Percentiles rank a stretch among this genome's conserved stretches.
These are phyloP conservation scores for Globisporangium barbulae DNA, from an alignment of 352 stramenopile genomes.

Conservation along the genomic window DNA sequence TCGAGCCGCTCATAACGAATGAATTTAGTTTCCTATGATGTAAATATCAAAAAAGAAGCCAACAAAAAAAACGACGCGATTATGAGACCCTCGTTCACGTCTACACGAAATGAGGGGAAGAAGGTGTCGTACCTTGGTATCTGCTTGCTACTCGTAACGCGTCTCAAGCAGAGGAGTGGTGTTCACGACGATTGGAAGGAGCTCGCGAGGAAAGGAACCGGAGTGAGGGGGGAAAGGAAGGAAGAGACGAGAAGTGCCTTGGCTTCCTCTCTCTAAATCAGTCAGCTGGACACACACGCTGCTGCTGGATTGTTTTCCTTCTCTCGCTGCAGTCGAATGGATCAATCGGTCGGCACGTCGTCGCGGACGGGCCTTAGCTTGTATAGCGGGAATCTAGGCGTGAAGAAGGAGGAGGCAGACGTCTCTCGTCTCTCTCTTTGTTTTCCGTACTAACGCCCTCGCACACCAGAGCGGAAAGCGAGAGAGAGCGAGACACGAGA, in stretches of 20 bases:
- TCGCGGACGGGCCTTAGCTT: neutral
- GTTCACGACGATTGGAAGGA: neutral
- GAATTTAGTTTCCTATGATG: neutral
- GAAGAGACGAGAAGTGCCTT: neutral
- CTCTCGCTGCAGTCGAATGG: neutral
- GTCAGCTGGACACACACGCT: neutral
- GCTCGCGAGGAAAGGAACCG: neutral
- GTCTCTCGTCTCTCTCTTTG: neutral
- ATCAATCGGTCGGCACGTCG: neutral
- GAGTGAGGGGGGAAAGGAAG: neutral
- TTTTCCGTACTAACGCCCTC: conserved; percentile 8
- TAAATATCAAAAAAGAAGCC: neutral
- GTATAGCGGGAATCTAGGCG: neutral
- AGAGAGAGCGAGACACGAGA: conserved; percentile 12
- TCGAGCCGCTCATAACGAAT: conserved; percentile 48
- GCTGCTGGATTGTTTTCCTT: conserved; percentile 1
- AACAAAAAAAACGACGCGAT: conserved; percentile 1
- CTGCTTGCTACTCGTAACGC: neutral
- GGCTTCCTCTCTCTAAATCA: neutral
- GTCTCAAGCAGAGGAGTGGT: neutral
- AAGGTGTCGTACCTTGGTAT: neutral
- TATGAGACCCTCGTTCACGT: neutral
- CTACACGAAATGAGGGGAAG: neutral
- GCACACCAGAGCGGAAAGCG: neutral
- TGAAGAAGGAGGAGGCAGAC: neutral